Conservation (phyloP, 2,329 filamentous ascomycete genomes). For the Penicillium sp. region DNA sequence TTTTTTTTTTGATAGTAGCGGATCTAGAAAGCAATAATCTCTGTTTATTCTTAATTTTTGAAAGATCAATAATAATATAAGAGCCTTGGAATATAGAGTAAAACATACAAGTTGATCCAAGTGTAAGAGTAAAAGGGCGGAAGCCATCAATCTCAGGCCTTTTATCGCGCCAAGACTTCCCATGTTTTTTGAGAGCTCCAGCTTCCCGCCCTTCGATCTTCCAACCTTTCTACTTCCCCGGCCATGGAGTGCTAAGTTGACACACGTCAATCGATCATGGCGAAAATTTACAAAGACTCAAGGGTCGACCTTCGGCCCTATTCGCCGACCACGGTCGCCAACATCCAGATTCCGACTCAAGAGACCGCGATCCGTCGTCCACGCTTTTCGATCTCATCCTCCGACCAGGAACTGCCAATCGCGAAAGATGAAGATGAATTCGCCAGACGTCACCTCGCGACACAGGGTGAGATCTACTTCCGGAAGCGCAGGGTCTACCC, state of each 20-base stretch:
- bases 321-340: slow-evolving; percentile 66
- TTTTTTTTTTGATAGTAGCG: not conserved
- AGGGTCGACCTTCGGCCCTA: slow-evolving; percentile 77
- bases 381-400: slow-evolving; percentile 48
- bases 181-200: slow-evolving; percentile 38
- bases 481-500: slow-evolving; percentile 73
- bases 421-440: slow-evolving; percentile 68
- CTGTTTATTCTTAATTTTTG: not conserved
- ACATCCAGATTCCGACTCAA: slow-evolving; percentile 62
- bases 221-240: slow-evolving; percentile 17
- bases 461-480: slow-evolving; percentile 80
- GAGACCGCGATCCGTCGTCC: slow-evolving; percentile 48
- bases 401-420: slow-evolving; percentile 40
- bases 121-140: not conserved
- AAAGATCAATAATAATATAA: not conserved
- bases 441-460: slow-evolving; percentile 70
- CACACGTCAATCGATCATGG: slow-evolving; percentile 52
- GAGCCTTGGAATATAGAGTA: not conserved
- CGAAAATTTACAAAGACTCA: slow-evolving; percentile 80
- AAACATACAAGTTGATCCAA: not conserved
- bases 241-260: slow-evolving; percentile 37
- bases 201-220: slow-evolving; percentile 33
- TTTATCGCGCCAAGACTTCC: slow-evolving; percentile 34
- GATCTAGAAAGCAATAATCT: not conserved
- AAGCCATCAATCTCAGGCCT: slow-evolving; percentile 8